Evolutionary conservation across 225 moss, liverwort and hornwort species (phyloP).

Genomic region (Pseudisothecium myosuroides): DNA sequence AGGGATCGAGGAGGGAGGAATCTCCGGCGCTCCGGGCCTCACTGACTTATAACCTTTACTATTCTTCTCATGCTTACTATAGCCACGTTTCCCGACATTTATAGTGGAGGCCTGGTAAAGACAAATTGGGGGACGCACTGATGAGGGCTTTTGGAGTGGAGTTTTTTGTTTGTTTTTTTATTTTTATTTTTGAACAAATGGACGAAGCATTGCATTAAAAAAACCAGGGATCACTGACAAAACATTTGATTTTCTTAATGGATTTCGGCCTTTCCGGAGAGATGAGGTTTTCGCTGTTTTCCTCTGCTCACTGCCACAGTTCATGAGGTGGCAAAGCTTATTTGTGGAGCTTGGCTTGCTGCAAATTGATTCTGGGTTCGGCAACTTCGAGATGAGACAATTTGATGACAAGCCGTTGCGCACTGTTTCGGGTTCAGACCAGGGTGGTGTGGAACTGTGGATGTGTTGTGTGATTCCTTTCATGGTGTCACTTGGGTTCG

Average conservation of each 20-base stretch:
- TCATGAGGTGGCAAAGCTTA: neutral
- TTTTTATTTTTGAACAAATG: too few species aligned
- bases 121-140: neutral
- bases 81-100: constrained; percentile 11
- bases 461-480: neutral
- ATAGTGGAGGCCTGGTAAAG: neutral
- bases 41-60: neutral
- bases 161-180: too few species aligned
- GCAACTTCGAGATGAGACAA: constrained; percentile 17
- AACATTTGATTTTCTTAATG: too few species aligned
- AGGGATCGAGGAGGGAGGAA: neutral
- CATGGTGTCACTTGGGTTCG: neutral
- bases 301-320: neutral
- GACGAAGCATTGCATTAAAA: too few species aligned
- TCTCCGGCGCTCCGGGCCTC: constrained; percentile 3
- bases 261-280: neutral
- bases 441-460: neutral
- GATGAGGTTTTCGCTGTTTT: neutral
- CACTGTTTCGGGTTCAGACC: neutral
- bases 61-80: neutral
- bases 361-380: neutral
- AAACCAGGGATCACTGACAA: too few species aligned
- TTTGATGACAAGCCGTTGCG: neutral
- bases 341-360: neutral
- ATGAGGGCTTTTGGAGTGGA: neutral